Conservation (phyloP, 371 early-diverging fungal species). For the Apophysomyces ossiformis region DNA sequence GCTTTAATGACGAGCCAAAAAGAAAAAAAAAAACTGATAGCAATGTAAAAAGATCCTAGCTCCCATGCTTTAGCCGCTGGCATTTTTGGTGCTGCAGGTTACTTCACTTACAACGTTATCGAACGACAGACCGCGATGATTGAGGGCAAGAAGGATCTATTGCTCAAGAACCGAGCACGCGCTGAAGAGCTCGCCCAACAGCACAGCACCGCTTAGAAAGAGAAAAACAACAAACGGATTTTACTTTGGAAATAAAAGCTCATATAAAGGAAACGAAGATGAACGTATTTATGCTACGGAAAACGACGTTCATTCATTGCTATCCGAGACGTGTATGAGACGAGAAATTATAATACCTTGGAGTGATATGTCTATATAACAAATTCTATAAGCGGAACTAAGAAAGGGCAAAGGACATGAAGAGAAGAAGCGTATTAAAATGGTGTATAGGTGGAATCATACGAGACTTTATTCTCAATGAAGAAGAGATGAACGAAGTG, state of each 20-base stretch:
- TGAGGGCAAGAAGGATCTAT: slow-evolving; percentile 50
- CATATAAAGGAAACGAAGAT: too few species aligned
- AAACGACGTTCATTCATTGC: too few species aligned
- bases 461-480: too few species aligned
- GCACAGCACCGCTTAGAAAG: slow-evolving; percentile 5
- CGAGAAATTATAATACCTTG: too few species aligned
- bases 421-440: too few species aligned
- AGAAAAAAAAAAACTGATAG: slow-evolving; percentile 7
- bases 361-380: too few species aligned
- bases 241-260: neutral
- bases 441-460: too few species aligned
- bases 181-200: slow-evolving; percentile 50
- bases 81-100: slow-evolving; percentile 53
- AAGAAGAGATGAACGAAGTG: too few species aligned
- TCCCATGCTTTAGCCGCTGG: slow-evolving; percentile 45
- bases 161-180: slow-evolving; percentile 53
- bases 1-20: slow-evolving; percentile 9
- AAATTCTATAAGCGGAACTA: too few species aligned
- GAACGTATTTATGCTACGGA: too few species aligned
- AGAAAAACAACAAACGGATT: neutral
- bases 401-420: too few species aligned
- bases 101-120: slow-evolving; percentile 40
- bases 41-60: slow-evolving; percentile 37
- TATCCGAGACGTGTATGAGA: too few species aligned
- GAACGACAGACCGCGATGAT: slow-evolving; percentile 49